phyloP scores from a whole-genome alignment of 345 rosid genomes.

The Hevea brasiliensis region DNA sequence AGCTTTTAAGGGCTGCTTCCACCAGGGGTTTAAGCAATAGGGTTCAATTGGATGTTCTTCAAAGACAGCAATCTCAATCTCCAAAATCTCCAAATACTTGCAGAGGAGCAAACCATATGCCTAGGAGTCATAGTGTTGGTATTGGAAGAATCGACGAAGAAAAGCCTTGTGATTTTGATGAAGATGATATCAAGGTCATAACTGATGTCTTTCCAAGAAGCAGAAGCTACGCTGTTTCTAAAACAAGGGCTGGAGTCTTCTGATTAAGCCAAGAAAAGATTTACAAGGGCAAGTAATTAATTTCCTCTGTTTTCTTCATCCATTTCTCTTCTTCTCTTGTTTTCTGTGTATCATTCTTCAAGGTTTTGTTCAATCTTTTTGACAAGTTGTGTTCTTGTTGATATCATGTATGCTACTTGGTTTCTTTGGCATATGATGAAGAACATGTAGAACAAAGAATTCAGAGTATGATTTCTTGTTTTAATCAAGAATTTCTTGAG shows the following conservation, averaged over 20 bases:
- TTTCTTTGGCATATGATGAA: too few species aligned
- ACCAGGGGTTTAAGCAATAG: conserved; percentile 27
- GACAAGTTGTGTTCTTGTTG: too few species aligned
- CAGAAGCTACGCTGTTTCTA: conserved; percentile 40
- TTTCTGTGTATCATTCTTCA: too few species aligned
- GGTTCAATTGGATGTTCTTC: background rate
- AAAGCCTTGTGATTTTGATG: conserved; percentile 50
- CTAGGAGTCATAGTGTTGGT: conserved; percentile 41
- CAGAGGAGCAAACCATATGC: conserved; percentile 17
- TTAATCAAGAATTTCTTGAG: too few species aligned
- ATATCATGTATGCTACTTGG: too few species aligned
- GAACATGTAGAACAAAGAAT: too few species aligned
- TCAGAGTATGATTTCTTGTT: too few species aligned
- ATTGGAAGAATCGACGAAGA: conserved; percentile 88
- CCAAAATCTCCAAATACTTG: background rate
- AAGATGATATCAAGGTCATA: conserved; percentile 29
- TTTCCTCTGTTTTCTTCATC: too few species aligned
- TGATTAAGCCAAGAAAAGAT: background rate
- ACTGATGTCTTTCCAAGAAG: conserved; percentile 38
- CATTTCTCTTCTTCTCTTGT: too few species aligned
- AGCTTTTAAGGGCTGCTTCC: conserved; percentile 57
- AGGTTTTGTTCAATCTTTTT: too few species aligned
- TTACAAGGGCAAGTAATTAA: too few species aligned
- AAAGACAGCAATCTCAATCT: background rate
- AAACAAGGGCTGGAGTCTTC: conserved; percentile 12